A percentile compares a stretch with the other conserved stretches of the same genome.
These are phyloP conservation scores for Hypericum androsaemum DNA, from an alignment of 345 rosid genomes.

Conservation along the genomic window DNA sequence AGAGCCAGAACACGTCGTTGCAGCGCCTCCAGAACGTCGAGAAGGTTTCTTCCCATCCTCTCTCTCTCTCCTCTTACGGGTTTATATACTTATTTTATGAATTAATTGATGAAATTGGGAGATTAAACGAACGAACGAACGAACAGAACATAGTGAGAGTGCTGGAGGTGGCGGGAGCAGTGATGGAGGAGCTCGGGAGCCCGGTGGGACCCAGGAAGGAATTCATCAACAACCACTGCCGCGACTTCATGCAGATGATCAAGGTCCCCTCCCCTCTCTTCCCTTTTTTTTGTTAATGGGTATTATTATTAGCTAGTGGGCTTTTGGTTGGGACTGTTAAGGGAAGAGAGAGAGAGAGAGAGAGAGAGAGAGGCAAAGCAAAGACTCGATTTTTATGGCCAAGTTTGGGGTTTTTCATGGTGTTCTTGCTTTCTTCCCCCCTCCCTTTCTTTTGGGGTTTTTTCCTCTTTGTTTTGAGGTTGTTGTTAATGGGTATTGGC, in stretches of 20 bases:
- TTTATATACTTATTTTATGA: not conserved
- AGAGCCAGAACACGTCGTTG: constrained; percentile 66
- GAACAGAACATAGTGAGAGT: constrained; percentile 67
- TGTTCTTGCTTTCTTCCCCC: not conserved
- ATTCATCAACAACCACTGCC: constrained; percentile 61
- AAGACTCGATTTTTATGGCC: not conserved
- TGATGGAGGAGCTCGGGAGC: constrained; percentile 73
- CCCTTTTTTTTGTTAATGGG: constrained; percentile 19
- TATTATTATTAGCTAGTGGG: no score
- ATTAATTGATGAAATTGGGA: no score
- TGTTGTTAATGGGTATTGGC: no score
- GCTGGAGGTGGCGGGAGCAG: constrained; percentile 75
- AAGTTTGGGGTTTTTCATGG: no score
- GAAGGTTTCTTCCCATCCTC: constrained; percentile 28
- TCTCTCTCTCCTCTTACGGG: not conserved
- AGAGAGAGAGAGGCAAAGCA: no score
- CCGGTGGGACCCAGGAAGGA: constrained; percentile 76
- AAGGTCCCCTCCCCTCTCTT: constrained; percentile 55
- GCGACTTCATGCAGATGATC: constrained; percentile 87
- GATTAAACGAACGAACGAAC: no score
- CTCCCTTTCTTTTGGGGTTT: not conserved
- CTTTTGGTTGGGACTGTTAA: not conserved
- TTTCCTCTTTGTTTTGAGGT: constrained; percentile 1
- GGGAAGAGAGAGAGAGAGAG: no score
- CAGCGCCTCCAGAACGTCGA: constrained; percentile 81